Percentiles rank a stretch among this genome's conserved stretches.
Conservation (phyloP, 192 early-diverging fungal genomes). For the Entomortierella beljakovae region DNA sequence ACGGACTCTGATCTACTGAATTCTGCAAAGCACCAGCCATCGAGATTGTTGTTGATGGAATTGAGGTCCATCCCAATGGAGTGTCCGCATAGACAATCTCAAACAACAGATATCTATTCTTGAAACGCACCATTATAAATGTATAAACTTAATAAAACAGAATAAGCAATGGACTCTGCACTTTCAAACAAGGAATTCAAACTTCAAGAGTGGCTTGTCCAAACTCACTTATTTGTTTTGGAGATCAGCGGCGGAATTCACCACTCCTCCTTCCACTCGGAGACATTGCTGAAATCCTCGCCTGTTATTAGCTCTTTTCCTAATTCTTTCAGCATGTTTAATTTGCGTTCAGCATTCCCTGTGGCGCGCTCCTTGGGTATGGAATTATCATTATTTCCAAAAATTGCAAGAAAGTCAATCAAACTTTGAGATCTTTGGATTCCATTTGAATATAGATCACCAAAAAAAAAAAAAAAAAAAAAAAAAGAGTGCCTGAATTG, state of each 20-base stretch:
- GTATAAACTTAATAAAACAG: not conserved
- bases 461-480: no score
- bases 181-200: no score
- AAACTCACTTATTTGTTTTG: slow-evolving; percentile 10
- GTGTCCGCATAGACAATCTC: slow-evolving; percentile 56
- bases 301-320: not conserved
- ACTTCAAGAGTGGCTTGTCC: not conserved
- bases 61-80: slow-evolving; percentile 31
- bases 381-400: not conserved
- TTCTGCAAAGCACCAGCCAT: slow-evolving; percentile 4
- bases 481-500: not conserved
- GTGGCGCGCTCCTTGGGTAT: slow-evolving; percentile 52
- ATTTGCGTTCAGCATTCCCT: slow-evolving; percentile 41
- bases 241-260: slow-evolving; percentile 11
- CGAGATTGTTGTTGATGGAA: slow-evolving; percentile 11
- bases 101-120: slow-evolving; percentile 63
- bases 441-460: no score
- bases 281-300: not conserved
- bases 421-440: not conserved
- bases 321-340: slow-evolving; percentile 32
- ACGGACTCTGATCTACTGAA: slow-evolving; percentile 21
- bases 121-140: slow-evolving; percentile 61
- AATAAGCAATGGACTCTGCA: no score
- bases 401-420: no score
- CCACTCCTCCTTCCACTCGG: not conserved